Evolutionary conservation across 139 green algal genomes (phyloP).

Genomic region (Monoraphidium neglectum): DNA sequence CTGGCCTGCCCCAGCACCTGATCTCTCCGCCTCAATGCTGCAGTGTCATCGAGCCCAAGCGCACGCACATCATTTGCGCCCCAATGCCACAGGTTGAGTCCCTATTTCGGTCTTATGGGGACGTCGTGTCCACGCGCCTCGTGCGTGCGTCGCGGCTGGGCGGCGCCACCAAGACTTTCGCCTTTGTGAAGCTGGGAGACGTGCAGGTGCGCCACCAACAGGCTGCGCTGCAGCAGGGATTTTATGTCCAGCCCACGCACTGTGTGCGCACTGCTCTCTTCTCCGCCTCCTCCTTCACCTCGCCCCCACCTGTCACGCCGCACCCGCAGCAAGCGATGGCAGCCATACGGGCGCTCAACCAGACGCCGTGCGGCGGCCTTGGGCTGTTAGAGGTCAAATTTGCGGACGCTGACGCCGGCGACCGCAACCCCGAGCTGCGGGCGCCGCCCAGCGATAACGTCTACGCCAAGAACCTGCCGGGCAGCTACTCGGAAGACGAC

Average conservation of each 20-base stretch:
- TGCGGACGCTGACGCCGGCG: not conserved
- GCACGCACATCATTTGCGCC: too few species aligned
- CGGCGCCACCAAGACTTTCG: constrained; percentile 24
- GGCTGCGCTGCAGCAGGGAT: too few species aligned
- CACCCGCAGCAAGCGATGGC: constrained; percentile 8
- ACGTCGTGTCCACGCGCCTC: constrained; percentile 30
- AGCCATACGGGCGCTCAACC: constrained; percentile 36
- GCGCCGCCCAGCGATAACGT: constrained; percentile 38
- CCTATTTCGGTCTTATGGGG: constrained; percentile 55
- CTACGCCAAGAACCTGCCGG: constrained; percentile 40
- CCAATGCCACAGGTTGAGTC: too few species aligned
- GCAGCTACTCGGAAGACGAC: constrained; percentile 26
- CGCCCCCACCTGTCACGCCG: too few species aligned
- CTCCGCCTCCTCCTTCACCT: too few species aligned
- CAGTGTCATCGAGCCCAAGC: too few species aligned
- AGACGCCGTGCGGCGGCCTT: not conserved
- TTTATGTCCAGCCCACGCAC: too few species aligned
- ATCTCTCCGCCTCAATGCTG: too few species aligned
- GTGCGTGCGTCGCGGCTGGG: not conserved
- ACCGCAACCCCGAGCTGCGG: constrained; percentile 29
- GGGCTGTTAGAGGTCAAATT: constrained; percentile 34
- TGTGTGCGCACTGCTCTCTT: too few species aligned
- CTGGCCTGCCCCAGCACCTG: too few species aligned
- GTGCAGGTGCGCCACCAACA: too few species aligned
- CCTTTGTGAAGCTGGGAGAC: constrained; percentile 35